Conservation (phyloP, 768 basidiomycete genomes). For the Tremella yokohamensis region DNA sequence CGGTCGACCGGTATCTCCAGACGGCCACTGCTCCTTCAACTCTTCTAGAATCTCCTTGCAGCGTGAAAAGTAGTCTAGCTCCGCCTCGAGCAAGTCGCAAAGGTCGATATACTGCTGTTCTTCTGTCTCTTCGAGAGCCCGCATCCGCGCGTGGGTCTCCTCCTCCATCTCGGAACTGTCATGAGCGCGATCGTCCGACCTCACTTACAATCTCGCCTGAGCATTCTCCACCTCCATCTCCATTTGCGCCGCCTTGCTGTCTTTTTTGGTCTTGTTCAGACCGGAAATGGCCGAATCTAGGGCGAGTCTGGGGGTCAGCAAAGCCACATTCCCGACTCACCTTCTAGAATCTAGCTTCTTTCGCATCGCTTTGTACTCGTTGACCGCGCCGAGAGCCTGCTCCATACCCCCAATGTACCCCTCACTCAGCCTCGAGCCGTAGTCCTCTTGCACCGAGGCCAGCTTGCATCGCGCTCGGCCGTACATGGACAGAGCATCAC, state of each 20-base stretch:
- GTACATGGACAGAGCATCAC: conserved; percentile 66
- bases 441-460: conserved; percentile 74
- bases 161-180: conserved; percentile 66
- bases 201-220: conserved; percentile 68
- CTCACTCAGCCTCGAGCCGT: conserved; percentile 67
- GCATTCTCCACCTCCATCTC: conserved; percentile 75
- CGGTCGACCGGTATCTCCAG: conserved; percentile 55
- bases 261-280: conserved; percentile 73
- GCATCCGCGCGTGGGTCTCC: conserved; percentile 76
- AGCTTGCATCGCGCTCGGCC: conserved; percentile 82
- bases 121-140: conserved; percentile 75
- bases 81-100: conserved; percentile 65
- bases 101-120: conserved; percentile 68
- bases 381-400: conserved; percentile 67
- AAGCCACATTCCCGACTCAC: conserved; percentile 52
- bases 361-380: conserved; percentile 71
- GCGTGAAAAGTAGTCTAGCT: conserved; percentile 69
- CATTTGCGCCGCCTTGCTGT: conserved; percentile 59
- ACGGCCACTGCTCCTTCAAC: conserved; percentile 65
- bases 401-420: conserved; percentile 67
- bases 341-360: conserved; percentile 85
- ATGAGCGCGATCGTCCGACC: conserved; percentile 1
- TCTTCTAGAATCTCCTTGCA: conserved; percentile 72
- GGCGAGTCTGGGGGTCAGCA: conserved; percentile 58
- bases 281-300: conserved; percentile 73